Evolutionary conservation across 2,329 filamentous ascomycete genomes (phyloP), one percentile per base, ranked within the genome.

Genomic region (Chalaropsis ovoidea): DNA sequence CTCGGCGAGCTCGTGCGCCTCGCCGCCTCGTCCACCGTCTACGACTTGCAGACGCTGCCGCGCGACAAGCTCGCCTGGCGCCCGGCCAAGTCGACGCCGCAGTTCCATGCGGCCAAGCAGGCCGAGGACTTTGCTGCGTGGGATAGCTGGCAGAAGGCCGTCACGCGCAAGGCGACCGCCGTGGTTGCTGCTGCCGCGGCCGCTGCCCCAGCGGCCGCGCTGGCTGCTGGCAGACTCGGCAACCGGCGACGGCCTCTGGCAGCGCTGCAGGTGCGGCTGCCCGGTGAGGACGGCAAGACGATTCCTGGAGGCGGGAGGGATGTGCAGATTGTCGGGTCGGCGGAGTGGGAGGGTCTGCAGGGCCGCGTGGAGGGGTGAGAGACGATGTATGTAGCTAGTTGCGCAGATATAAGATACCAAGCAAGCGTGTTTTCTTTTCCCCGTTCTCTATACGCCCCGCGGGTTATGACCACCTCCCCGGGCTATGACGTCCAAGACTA

Each of bases 1-100:
- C 79, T 90, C 17, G 78, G 80, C 65, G 84, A 87, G 73, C 79
- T 90, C 61, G 76, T 90, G 61, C 80, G 80, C 69, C 80, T 90
- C 72, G 82, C 83, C 0, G 77, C 78, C 1, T 75, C 76, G 1
- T 80, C 84, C 3, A 77, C 75, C 68, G 72, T 87, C 10, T 87
- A 83, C 70, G 82, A 88, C 70, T 77, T 89, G n/a, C 75, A 73
- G 6, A 72, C 73, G 35, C 72, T 86, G 69, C 82, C 84, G 0
- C 76, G 80, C 71, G 83, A 88, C 71, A 82, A 80, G 72, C 77
- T 86, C 49, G 81, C 81, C 10, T 90, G 87, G 87, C 80, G 83
- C 69, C 86, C 86, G 24, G 82, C 82, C 24, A 82, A 77, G 71
- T 78, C 78, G 47, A 88, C 84, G 58, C 82, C 86, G 3, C 81